Evolutionary conservation across 108 stramenopile species (phyloP).

Genomic region (Seminavis robusta): DNA sequence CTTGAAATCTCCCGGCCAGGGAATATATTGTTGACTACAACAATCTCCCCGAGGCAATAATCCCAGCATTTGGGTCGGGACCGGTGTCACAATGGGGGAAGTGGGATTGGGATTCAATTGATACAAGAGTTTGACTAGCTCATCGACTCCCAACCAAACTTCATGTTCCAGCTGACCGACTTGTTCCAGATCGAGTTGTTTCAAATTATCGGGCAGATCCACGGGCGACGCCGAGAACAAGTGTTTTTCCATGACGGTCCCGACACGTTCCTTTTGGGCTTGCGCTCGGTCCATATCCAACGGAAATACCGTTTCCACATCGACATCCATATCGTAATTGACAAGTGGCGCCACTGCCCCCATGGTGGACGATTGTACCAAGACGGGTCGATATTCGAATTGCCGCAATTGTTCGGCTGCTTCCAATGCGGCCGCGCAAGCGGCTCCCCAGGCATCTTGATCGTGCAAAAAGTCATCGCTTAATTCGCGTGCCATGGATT

Average conservation of each 20-base stretch:
- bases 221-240: not conserved
- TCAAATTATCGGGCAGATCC: not conserved
- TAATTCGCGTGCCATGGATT: too few relatives aligned
- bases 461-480: too few relatives aligned
- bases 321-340: too few relatives aligned
- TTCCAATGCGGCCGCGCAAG: too few relatives aligned
- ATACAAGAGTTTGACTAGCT: slow-evolving; percentile 7
- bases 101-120: not conserved
- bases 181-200: not conserved
- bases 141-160: slow-evolving; percentile 5
- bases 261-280: not conserved
- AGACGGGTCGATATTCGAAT: not conserved
- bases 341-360: slow-evolving; percentile 9
- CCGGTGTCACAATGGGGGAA: not conserved
- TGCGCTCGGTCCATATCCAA: not conserved
- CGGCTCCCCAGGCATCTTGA: too few relatives aligned
- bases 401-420: not conserved
- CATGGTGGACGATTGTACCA: too few relatives aligned
- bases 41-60: slow-evolving; percentile 2
- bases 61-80: slow-evolving; percentile 23
- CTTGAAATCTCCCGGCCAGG: too few relatives aligned
- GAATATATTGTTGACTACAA: too few relatives aligned
- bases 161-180: not conserved
- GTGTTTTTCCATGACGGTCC: not conserved
- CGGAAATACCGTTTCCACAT: not conserved